A percentile compares a stretch with the other conserved stretches of the same genome.
These are phyloP conservation scores for Effrenium voratum DNA, from an alignment of 73 alveolate species.

Conservation along the genomic window DNA sequence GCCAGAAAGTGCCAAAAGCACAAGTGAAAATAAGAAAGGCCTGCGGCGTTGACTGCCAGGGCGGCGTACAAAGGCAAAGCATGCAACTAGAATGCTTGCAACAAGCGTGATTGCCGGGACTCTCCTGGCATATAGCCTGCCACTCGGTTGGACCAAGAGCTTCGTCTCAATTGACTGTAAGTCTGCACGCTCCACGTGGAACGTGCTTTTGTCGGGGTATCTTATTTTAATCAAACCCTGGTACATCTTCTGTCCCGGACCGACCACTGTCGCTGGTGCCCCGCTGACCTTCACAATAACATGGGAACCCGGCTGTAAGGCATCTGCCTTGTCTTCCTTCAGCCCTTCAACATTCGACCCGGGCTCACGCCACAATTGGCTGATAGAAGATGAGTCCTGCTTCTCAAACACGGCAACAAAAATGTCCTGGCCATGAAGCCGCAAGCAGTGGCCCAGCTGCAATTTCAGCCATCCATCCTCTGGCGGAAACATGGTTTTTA, in stretches of 20 bases:
- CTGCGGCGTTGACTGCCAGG: too few relatives aligned
- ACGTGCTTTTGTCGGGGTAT: conserved; percentile 68
- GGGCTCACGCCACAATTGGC: neutral
- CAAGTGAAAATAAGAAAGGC: too few relatives aligned
- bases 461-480: neutral
- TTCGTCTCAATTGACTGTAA: too few relatives aligned
- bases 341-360: neutral
- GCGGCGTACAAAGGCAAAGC: too few relatives aligned
- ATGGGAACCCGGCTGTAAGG: neutral
- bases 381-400: neutral
- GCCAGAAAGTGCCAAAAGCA: too few relatives aligned
- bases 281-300: conserved; percentile 24
- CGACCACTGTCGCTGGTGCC: conserved; percentile 46
- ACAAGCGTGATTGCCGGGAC: too few relatives aligned
- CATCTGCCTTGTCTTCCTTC: neutral
- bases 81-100: too few relatives aligned
- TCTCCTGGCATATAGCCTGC: too few relatives aligned
- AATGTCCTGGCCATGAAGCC: neutral
- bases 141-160: too few relatives aligned
- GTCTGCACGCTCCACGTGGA: conserved; percentile 38
- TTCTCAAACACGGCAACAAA: conserved; percentile 35
- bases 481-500: conserved; percentile 79
- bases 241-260: conserved; percentile 26
- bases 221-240: conserved; percentile 59
- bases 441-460: conserved; percentile 2